phyloP scores from a whole-genome alignment of 306 rosid genomes.

The Heteromeles arbutifolia region DNA sequence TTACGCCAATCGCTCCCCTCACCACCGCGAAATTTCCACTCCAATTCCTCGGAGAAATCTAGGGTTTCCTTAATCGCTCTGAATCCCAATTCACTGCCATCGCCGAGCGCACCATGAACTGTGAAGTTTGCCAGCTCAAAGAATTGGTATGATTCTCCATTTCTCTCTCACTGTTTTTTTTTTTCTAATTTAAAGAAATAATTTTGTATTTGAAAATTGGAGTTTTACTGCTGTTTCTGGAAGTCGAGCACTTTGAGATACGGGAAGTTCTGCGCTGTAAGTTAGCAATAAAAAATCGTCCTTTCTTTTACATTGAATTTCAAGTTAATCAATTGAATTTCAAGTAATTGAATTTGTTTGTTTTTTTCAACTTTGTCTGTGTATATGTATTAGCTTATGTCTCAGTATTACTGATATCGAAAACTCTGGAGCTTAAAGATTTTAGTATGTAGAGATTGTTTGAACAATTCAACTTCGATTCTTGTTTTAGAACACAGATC shows the following conservation, averaged over 20 bases:
- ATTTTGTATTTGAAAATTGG: not conserved
- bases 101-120: conserved; percentile 49
- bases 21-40: not conserved
- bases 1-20: no score
- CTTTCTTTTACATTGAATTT: not conserved
- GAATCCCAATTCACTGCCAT: not conserved
- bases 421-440: not conserved
- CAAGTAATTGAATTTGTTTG: not conserved
- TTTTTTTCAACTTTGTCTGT: not conserved
- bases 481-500: no score
- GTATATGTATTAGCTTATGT: not conserved
- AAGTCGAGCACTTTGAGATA: conserved; percentile 83
- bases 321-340: not conserved
- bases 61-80: conserved; percentile 18
- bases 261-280: conserved; percentile 91
- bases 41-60: not conserved
- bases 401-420: no score
- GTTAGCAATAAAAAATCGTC: not conserved
- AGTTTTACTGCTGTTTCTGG: conserved; percentile 32
- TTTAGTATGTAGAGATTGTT: not conserved
- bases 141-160: conserved; percentile 50
- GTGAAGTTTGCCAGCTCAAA: conserved; percentile 92
- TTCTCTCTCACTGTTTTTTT: not conserved
- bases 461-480: not conserved
- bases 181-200: no score